Percentiles rank a stretch among this genome's conserved stretches.
Conservation (phyloP, 805 yeast genomes). For the Wickerhamiella hasegawae region DNA sequence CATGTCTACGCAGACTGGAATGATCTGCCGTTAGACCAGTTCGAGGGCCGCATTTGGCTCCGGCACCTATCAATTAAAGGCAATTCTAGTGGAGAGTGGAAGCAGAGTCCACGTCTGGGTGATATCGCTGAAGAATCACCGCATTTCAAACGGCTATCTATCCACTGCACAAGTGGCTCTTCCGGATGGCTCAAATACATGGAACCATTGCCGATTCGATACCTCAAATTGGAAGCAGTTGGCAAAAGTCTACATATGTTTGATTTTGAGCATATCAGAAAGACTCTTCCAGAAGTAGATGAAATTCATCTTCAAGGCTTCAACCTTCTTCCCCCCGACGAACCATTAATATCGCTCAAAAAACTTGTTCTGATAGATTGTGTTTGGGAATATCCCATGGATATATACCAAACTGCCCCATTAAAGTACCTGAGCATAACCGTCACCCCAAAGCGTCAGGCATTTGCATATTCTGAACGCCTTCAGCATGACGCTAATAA, state of each 20-base stretch:
- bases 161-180: conserved; percentile 5
- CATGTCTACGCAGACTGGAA: conserved; percentile 5
- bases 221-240: no score
- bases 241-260: no score
- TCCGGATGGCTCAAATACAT: conserved; percentile 15
- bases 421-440: conserved; percentile 2
- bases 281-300: no score
- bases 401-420: no score
- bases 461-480: conserved; percentile 8
- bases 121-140: conserved; percentile 1
- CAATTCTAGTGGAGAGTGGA: conserved; percentile 11
- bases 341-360: no score
- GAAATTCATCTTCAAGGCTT: no score
- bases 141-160: neutral
- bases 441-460: neutral
- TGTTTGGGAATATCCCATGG: no score
- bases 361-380: no score
- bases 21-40: conserved; percentile 4
- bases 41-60: neutral
- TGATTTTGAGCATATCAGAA: no score
- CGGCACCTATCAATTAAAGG: neutral
- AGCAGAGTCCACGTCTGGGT: conserved; percentile 6
- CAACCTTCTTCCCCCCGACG: no score
- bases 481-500: conserved; percentile 4
- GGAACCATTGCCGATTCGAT: no score